phyloP scores from a whole-genome alignment of 495 filamentous ascomycete species.

The Elasticomyces elasticus region DNA sequence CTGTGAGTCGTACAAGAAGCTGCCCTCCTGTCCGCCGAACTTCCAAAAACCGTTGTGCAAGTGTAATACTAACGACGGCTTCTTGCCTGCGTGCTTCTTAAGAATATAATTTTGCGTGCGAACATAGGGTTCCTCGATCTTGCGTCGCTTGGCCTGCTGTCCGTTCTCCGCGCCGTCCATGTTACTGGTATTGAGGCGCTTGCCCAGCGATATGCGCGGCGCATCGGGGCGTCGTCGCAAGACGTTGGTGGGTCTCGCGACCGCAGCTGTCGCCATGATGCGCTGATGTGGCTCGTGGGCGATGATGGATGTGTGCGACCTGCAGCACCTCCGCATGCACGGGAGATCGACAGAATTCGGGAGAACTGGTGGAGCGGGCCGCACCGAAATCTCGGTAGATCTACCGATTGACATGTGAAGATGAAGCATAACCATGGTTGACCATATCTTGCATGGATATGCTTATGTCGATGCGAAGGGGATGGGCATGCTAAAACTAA shows the following conservation, averaged over 20 bases:
- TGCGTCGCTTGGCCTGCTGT: conserved; percentile 9
- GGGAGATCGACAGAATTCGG: neutral
- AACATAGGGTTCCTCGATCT: conserved; percentile 22
- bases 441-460: neutral
- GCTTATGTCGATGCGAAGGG: neutral
- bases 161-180: neutral
- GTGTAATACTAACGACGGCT: conserved; percentile 78
- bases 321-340: neutral
- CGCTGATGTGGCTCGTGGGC: neutral
- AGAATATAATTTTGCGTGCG: conserved; percentile 63
- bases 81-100: conserved; percentile 62
- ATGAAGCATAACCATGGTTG: neutral
- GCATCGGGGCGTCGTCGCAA: conserved; percentile 3
- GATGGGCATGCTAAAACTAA: neutral
- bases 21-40: conserved; percentile 90
- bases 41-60: conserved; percentile 77
- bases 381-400: neutral
- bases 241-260: conserved; percentile 7
- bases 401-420: neutral
- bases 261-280: conserved; percentile 11
- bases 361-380: no score
- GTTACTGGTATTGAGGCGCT: conserved; percentile 3
- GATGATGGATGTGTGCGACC: neutral
- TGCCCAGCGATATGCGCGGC: conserved; percentile 3
- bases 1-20: conserved; percentile 79